Evolutionary conservation across 2,329 filamentous ascomycete species (phyloP).

Genomic region (Colletotrichum sp.): DNA sequence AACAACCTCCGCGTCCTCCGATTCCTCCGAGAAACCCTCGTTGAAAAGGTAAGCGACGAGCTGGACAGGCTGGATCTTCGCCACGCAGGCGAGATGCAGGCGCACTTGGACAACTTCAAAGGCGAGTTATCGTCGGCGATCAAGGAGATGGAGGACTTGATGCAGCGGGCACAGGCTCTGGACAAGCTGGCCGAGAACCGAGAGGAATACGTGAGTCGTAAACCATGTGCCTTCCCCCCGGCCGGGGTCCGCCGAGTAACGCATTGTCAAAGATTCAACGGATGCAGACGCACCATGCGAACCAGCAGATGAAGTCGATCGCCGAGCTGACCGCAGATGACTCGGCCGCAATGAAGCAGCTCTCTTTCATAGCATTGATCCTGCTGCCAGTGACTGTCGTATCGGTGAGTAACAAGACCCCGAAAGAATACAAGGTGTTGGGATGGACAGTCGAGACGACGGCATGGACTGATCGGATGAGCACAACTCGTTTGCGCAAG

Average conservation of each 20-base stretch:
- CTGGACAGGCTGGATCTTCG: background rate
- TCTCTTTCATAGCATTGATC: slow-evolving; percentile 9
- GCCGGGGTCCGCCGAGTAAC: background rate
- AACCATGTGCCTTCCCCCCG: background rate
- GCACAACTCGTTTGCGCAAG: background rate
- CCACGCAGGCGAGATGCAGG: background rate
- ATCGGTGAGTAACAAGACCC: background rate
- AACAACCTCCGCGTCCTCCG: slow-evolving; percentile 6
- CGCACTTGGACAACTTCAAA: background rate
- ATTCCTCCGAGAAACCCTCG: background rate
- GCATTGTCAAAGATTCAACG: slow-evolving; percentile 5
- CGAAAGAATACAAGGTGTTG: background rate
- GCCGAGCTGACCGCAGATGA: slow-evolving; percentile 9
- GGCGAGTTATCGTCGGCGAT: background rate
- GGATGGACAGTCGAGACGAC: background rate
- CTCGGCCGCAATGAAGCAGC: slow-evolving; percentile 13
- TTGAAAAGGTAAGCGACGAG: background rate
- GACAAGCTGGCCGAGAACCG: slow-evolving; percentile 6
- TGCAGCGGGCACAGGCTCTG: background rate
- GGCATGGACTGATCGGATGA: slow-evolving; percentile 1
- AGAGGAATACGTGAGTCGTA: slow-evolving; percentile 9
- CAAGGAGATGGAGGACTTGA: slow-evolving; percentile 4
- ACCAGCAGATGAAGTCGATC: slow-evolving; percentile 5
- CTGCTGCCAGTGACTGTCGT: slow-evolving; percentile 12
- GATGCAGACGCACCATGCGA: slow-evolving; percentile 11